Conservation (phyloP, 768 basidiomycete genomes). For the Tulasnella sp. region DNA sequence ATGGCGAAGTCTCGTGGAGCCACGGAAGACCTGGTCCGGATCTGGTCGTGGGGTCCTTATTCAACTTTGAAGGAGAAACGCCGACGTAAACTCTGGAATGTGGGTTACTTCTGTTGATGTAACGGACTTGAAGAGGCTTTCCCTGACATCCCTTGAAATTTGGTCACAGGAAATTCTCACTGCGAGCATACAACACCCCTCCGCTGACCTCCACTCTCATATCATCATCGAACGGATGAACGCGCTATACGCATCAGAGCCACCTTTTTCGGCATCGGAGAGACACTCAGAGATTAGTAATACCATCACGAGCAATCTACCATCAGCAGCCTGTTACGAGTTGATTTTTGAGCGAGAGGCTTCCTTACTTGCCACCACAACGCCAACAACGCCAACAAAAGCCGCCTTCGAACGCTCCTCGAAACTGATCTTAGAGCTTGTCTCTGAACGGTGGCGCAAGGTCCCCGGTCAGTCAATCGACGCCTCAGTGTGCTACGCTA, state of each 20-base stretch:
- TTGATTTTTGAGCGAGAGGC: constrained; percentile 4
- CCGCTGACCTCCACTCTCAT: neutral
- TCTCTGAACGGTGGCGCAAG: constrained; percentile 15
- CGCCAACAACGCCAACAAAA: no score
- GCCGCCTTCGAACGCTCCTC: neutral
- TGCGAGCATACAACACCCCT: constrained; percentile 33
- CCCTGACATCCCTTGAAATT: no score
- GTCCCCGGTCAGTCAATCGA: constrained; percentile 6
- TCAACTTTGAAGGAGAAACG: constrained; percentile 14
- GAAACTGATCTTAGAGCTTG: neutral
- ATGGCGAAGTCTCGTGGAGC: constrained; percentile 28
- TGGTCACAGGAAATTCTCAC: constrained; percentile 33
- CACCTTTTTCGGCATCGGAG: neutral
- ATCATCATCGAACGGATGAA: constrained; percentile 4
- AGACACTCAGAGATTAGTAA: neutral
- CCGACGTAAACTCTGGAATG: constrained; percentile 20
- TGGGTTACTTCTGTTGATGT: neutral
- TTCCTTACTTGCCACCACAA: neutral
- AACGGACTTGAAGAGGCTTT: no score
- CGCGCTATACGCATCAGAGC: neutral
- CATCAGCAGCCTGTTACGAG: constrained; percentile 1
- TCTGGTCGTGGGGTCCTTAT: constrained; percentile 48
- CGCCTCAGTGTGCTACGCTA: constrained; percentile 6
- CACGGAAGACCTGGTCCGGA: constrained; percentile 26
- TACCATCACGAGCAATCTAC: neutral